These are phyloP conservation scores for Rhodomyrtus psidioides DNA, from an alignment of 441 rosid genomes.

Conservation along the genomic window DNA sequence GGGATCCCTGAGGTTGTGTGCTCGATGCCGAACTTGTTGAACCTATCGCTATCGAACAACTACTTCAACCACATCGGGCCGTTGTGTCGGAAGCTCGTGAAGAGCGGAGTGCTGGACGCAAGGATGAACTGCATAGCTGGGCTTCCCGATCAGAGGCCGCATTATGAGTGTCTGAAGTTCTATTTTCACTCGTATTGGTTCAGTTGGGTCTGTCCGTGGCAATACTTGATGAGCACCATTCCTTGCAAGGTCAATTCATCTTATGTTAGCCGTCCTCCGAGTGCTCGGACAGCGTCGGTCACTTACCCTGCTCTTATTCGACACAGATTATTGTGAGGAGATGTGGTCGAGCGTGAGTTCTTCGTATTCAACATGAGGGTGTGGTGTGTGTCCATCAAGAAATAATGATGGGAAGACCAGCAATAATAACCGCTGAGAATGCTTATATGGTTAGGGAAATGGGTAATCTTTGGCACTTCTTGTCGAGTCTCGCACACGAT, in stretches of 20 bases:
- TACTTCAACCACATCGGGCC: slow-evolving; percentile 35
- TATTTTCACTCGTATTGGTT: slow-evolving; percentile 8
- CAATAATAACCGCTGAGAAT: background rate
- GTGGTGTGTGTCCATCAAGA: background rate
- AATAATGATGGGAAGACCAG: background rate
- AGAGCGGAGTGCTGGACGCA: slow-evolving; percentile 21
- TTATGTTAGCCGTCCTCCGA: background rate
- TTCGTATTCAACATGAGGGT: background rate
- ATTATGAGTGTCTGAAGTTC: slow-evolving; percentile 25
- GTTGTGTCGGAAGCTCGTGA: slow-evolving; percentile 22
- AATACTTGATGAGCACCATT: background rate
- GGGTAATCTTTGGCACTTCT: background rate
- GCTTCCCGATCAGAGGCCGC: slow-evolving; percentile 34
- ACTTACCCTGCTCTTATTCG: background rate
- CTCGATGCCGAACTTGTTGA: slow-evolving; percentile 13
- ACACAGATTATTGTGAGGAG: background rate
- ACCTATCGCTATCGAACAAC: slow-evolving; percentile 28
- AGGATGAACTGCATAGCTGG: slow-evolving; percentile 28
- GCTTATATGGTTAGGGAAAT: background rate
- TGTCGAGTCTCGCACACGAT: background rate
- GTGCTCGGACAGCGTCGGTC: background rate
- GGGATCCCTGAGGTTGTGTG: slow-evolving; percentile 37
- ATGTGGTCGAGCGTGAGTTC: background rate
- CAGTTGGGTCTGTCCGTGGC: background rate
- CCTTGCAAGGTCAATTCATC: background rate